Evolutionary conservation across 192 early-diverging fungal genomes (phyloP).

Genomic region (Bifiguratus adelaidae): DNA sequence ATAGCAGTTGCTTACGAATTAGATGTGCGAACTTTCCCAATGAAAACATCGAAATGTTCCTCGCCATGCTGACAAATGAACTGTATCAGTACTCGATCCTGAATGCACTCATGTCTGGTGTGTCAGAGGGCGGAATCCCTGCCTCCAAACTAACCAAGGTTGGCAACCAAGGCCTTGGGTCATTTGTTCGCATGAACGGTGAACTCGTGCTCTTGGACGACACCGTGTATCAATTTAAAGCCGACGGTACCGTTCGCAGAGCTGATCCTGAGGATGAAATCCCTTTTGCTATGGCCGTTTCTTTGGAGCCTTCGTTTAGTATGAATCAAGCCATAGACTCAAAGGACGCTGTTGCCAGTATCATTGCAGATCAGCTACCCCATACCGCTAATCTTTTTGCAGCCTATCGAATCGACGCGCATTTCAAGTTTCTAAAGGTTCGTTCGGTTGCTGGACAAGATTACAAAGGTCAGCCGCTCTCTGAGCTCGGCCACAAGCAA

Average conservation of each 20-base stretch:
- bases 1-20: no score
- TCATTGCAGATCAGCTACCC: not conserved
- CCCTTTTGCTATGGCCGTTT: not conserved
- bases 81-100: slow-evolving; percentile 1
- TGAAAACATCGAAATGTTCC: no score
- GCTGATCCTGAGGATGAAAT: not conserved
- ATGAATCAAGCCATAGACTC: not conserved
- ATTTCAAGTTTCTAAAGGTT: not conserved
- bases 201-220: not conserved
- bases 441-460: not conserved
- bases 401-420: not conserved
- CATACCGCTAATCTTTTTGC: not conserved
- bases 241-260: not conserved
- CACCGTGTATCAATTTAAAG: not conserved
- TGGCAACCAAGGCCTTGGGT: not conserved
- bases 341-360: not conserved
- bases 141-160: not conserved
- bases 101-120: not conserved
- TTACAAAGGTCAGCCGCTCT: not conserved
- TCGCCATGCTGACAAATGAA: no score
- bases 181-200: not conserved
- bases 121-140: not conserved
- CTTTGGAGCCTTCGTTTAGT: not conserved
- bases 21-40: no score
- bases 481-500: not conserved